A percentile compares a stretch with the other conserved stretches of the same genome.
These are phyloP conservation scores for Penicillium olsonii DNA, from an alignment of 2,329 filamentous ascomycete genomes.

Conservation along the genomic window DNA sequence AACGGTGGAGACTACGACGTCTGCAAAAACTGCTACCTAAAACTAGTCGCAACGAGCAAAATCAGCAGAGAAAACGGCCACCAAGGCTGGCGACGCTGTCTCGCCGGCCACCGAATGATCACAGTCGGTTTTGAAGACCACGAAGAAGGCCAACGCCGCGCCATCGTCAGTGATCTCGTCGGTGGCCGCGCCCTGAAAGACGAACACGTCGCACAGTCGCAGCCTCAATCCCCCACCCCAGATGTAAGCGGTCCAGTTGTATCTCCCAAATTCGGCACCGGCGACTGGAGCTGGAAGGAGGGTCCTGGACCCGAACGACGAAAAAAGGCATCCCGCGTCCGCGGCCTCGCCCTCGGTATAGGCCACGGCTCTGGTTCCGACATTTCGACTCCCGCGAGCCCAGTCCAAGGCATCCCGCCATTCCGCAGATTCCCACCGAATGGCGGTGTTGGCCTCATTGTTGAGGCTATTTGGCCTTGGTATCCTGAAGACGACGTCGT, in stretches of 20 bases:
- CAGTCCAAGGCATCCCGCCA: slow-evolving; percentile 6
- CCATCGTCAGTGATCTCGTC: slow-evolving; percentile 71
- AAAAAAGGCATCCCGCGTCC: slow-evolving; percentile 39
- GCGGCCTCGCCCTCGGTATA: slow-evolving; percentile 16
- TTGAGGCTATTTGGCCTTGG: slow-evolving; percentile 73
- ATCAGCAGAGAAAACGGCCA: slow-evolving; percentile 75
- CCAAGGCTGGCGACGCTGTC: slow-evolving; percentile 80
- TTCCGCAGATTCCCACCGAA: slow-evolving; percentile 66
- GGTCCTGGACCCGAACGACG: slow-evolving; percentile 37
- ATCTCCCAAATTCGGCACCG: slow-evolving; percentile 30
- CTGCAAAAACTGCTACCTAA: slow-evolving; percentile 75
- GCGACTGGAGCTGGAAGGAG: slow-evolving; percentile 48
- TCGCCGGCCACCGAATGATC: slow-evolving; percentile 79
- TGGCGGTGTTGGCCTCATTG: slow-evolving; percentile 68
- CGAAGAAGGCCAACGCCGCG: slow-evolving; percentile 66
- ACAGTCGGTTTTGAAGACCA: slow-evolving; percentile 73
- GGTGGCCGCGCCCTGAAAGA: slow-evolving; percentile 72
- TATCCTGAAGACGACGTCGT: slow-evolving; percentile 60
- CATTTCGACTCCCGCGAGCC: slow-evolving; percentile 12
- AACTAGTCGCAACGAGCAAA: slow-evolving; percentile 62
- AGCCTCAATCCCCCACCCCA: slow-evolving; percentile 14
- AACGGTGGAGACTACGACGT: slow-evolving; percentile 84
- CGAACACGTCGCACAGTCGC: slow-evolving; percentile 46
- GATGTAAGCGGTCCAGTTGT: slow-evolving; percentile 27
- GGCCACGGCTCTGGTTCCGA: slow-evolving; percentile 16